Evolutionary conservation across 2,329 filamentous ascomycete species (phyloP).

Genomic region (Davidsoniella australis): DNA sequence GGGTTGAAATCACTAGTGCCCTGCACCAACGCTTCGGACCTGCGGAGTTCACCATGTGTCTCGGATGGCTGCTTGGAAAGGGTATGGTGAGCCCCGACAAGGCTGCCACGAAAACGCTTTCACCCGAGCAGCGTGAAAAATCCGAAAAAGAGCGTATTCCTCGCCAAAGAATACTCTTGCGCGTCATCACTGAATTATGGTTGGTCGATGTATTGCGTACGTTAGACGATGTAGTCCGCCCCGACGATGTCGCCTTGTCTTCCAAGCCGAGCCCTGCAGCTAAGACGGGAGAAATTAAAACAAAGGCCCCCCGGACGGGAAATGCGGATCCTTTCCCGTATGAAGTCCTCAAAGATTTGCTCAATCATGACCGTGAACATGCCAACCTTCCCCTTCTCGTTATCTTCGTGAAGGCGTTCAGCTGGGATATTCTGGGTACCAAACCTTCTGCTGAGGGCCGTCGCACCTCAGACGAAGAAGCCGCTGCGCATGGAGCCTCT

Average conservation of each 20-base stretch:
- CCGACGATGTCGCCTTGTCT: constrained; percentile 46
- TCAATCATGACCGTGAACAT: constrained; percentile 87
- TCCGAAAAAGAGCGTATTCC: constrained; percentile 88
- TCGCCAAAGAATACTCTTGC: constrained; percentile 69
- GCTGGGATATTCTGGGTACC: constrained; percentile 84
- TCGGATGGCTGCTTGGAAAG: constrained; percentile 83
- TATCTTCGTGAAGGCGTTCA: constrained; percentile 88
- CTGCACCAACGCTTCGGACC: constrained; percentile 90
- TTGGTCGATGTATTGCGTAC: constrained; percentile 76
- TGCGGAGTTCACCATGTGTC: constrained; percentile 72
- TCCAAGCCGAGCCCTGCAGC: constrained; percentile 24
- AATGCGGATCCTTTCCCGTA: constrained; percentile 84
- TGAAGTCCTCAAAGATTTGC: constrained; percentile 91
- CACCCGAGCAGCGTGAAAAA: constrained; percentile 70
- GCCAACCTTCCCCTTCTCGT: constrained; percentile 80
- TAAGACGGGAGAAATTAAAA: constrained; percentile 47
- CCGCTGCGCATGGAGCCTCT: constrained; percentile 29
- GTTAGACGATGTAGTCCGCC: constrained; percentile 46
- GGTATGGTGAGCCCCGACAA: constrained; percentile 86
- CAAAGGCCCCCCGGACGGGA: constrained; percentile 37
- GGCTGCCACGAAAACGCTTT: constrained; percentile 57
- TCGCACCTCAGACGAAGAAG: constrained; percentile 65
- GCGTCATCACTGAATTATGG: constrained; percentile 92
- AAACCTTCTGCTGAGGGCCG: constrained; percentile 59
- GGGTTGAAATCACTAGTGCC: constrained; percentile 86